Conservation (phyloP, 805 yeast genomes). For the Ascoidea rubescens region DNA sequence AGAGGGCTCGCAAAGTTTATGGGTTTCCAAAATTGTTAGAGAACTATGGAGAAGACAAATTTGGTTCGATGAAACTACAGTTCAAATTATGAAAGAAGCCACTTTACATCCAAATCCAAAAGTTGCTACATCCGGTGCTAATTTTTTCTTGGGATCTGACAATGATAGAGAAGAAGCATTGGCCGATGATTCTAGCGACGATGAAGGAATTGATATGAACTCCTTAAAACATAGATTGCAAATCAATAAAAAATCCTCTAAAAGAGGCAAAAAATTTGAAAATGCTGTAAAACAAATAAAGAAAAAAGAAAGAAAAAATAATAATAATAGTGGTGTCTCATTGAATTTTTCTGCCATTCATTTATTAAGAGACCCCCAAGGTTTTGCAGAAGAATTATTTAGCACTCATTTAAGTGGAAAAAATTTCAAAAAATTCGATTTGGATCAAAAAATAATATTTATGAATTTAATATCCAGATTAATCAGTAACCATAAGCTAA, state of each 20-base stretch:
- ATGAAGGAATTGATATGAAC: slow-evolving; percentile 62
- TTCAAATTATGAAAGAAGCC: slow-evolving; percentile 96
- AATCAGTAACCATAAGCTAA: slow-evolving; percentile 89
- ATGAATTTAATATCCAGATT: slow-evolving; percentile 80
- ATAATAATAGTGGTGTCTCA: slow-evolving; percentile 38
- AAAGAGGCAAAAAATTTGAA: slow-evolving; percentile 70
- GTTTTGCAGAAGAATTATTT: slow-evolving; percentile 81
- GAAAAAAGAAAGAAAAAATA: slow-evolving; percentile 32
- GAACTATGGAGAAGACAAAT: slow-evolving; percentile 96
- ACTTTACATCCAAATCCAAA: slow-evolving; percentile 68
- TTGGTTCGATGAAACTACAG: slow-evolving; percentile 95
- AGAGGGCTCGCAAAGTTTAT: slow-evolving; percentile 71
- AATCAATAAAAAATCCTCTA: slow-evolving; percentile 70
- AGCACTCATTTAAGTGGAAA: slow-evolving; percentile 59
- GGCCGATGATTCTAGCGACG: slow-evolving; percentile 52
- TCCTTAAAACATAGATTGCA: slow-evolving; percentile 61
- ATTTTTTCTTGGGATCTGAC: slow-evolving; percentile 90
- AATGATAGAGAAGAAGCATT: slow-evolving; percentile 79
- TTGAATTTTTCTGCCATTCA: slow-evolving; percentile 93
- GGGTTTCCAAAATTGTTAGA: slow-evolving; percentile 93
- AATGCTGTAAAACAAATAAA: slow-evolving; percentile 55
- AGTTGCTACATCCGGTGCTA: slow-evolving; percentile 80
- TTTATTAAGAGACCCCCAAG: slow-evolving; percentile 90
- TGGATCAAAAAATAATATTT: slow-evolving; percentile 81
- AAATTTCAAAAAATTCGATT: slow-evolving; percentile 52